These are phyloP conservation scores for Elasticomyces elasticus DNA, from an alignment of 495 filamentous ascomycete species.

Conservation along the genomic window DNA sequence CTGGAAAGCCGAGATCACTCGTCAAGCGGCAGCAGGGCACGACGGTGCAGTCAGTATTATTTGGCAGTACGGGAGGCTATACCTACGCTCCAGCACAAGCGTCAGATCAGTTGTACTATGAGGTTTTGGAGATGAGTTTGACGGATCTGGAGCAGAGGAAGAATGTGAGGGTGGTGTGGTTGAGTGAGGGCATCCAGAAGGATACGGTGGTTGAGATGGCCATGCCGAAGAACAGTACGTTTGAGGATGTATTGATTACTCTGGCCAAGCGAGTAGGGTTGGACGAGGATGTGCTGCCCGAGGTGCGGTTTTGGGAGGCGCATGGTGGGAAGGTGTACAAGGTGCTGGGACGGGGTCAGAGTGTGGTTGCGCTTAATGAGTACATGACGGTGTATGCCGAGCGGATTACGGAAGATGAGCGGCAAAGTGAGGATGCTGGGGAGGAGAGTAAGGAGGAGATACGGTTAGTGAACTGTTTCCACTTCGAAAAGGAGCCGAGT, in stretches of 20 bases:
- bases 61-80: slow-evolving; percentile 47
- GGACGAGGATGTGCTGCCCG: slow-evolving; percentile 55
- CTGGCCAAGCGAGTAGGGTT: slow-evolving; percentile 51
- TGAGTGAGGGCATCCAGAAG: slow-evolving; percentile 84
- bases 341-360: slow-evolving; percentile 52
- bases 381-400: slow-evolving; percentile 75
- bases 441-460: slow-evolving; percentile 33
- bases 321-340: slow-evolving; percentile 71
- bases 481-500: slow-evolving; percentile 79
- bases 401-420: slow-evolving; percentile 60
- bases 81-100: slow-evolving; percentile 46
- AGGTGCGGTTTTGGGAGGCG: slow-evolving; percentile 68
- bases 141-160: slow-evolving; percentile 90
- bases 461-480: slow-evolving; percentile 64
- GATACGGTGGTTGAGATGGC: slow-evolving; percentile 75
- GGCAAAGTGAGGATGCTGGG: slow-evolving; percentile 27
- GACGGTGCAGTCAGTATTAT: slow-evolving; percentile 60
- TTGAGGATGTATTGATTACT: slow-evolving; percentile 62
- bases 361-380: slow-evolving; percentile 69
- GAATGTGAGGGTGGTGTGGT: slow-evolving; percentile 64
- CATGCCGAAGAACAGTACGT: slow-evolving; percentile 68
- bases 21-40: slow-evolving; percentile 61
- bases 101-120: slow-evolving; percentile 72
- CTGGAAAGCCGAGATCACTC: slow-evolving; percentile 58
- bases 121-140: slow-evolving; percentile 85